Evolutionary conservation across 371 early-diverging fungal species (phyloP), one percentile per base, ranked within the genome.

Genomic region (Chytridium lagenaria): DNA sequence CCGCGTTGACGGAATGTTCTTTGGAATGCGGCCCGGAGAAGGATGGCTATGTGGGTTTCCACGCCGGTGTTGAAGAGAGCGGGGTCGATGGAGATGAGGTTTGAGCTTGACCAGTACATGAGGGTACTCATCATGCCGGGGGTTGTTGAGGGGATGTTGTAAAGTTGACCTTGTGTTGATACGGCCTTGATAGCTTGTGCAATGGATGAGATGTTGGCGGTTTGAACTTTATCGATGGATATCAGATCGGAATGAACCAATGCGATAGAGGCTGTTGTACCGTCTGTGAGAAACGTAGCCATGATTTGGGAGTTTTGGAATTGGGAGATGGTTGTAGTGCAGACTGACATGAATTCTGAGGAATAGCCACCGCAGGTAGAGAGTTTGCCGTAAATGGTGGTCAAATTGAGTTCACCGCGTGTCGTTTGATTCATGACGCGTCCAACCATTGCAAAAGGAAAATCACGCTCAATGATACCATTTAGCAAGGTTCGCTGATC

Each of bases 241-340:
- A 28, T n/a, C n/a, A 44, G n/a, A 30, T 66, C 49, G 23, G 66
- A 34, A 15, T 66, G 2, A 2, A 66, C 66, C 39, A 73, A 40
- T 5, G 79, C 76, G 67, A 79, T 76, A 16, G 71, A 71, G 3
- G 79, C 79, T 0, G 79, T 73, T 2, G 76, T 79, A 10, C 79
- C 79, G 66, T 79, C 79, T 22, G 79, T 79, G 28, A 76, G 44
- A 50, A 73, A 75, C 16, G 66, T 33, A 1, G 50, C 33, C 19
- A 61, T 1, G 16, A 73, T 67, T 2, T 55, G 10, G 0, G 67
- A 57, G 28, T 52, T 31, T 15, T 44, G 3, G 28, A 55, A 50
- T n/a, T 78, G 36, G 7, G 12, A 33, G n/a, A 78, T 37, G 10
- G 0, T 66, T 2, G 78, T 75, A 0, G 12, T 50, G 64, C 78